phyloP scores from a whole-genome alignment of 768 basidiomycete species.

The Hericium erinaceus region DNA sequence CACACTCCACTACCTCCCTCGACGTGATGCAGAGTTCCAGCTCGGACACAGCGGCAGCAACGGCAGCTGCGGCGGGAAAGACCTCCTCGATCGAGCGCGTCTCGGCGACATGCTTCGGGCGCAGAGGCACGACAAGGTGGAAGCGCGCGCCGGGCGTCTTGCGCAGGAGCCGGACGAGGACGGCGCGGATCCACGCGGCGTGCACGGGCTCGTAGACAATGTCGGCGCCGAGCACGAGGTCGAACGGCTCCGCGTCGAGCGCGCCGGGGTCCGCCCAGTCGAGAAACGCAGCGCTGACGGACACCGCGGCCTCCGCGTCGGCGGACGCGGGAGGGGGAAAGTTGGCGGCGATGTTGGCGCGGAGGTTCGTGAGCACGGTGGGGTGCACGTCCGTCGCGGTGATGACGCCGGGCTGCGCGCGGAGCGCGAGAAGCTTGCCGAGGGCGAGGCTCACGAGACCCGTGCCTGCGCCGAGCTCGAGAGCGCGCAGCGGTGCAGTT shows the following conservation, averaged over 20 bases:
- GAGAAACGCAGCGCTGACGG: slow-evolving; percentile 22
- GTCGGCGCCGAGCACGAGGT: slow-evolving; percentile 45
- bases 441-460: slow-evolving; percentile 40
- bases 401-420: slow-evolving; percentile 14
- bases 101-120: slow-evolving; percentile 54
- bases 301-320: background rate
- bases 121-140: slow-evolving; percentile 72
- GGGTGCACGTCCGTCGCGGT: slow-evolving; percentile 43
- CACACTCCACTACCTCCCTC: slow-evolving; percentile 48
- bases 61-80: slow-evolving; percentile 28
- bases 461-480: slow-evolving; percentile 52
- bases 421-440: slow-evolving; percentile 23
- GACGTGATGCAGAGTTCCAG: slow-evolving; percentile 38
- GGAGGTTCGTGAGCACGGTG: slow-evolving; percentile 37
- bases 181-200: slow-evolving; percentile 35
- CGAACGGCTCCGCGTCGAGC: slow-evolving; percentile 25
- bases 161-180: slow-evolving; percentile 30
- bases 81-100: slow-evolving; percentile 46
- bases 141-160: slow-evolving; percentile 29
- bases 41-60: slow-evolving; percentile 4
- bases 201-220: slow-evolving; percentile 44
- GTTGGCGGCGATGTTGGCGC: slow-evolving; percentile 32
- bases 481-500: slow-evolving; percentile 24
- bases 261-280: slow-evolving; percentile 30
- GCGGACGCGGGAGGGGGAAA: slow-evolving; percentile 6